These are phyloP conservation scores for Phytophthora palmivora DNA, from an alignment of 352 stramenopile species.

Conservation along the genomic window DNA sequence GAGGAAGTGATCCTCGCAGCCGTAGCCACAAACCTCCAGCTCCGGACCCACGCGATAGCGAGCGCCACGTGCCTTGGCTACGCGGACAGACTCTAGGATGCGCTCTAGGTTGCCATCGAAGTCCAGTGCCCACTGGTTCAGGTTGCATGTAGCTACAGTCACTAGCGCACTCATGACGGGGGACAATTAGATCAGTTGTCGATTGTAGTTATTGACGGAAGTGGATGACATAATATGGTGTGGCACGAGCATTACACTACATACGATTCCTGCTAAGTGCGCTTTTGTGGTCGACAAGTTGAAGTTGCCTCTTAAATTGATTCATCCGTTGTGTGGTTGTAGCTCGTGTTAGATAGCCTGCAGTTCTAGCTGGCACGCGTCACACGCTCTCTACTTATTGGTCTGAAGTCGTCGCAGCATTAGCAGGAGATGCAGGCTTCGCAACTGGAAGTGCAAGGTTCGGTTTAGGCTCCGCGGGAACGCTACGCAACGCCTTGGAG, in stretches of 20 bases:
- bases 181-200: background rate
- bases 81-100: slow-evolving; percentile 90
- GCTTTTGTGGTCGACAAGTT: slow-evolving; percentile 30
- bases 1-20: slow-evolving; percentile 99
- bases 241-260: background rate
- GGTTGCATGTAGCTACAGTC: slow-evolving; percentile 97
- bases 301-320: slow-evolving; percentile 12
- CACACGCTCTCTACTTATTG: slow-evolving; percentile 6
- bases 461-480: slow-evolving; percentile 1
- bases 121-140: slow-evolving; percentile 99
- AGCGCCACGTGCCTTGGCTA: slow-evolving; percentile 87
- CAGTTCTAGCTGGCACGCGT: slow-evolving; percentile 11
- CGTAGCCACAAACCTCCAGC: slow-evolving; percentile 98
- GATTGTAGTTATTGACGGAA: slow-evolving; percentile 8
- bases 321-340: slow-evolving; percentile 1
- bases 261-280: background rate
- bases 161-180: slow-evolving; percentile 84
- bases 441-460: background rate
- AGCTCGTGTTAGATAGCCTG: background rate
- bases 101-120: slow-evolving; percentile 98
- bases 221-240: slow-evolving; percentile 9
- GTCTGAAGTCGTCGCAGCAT: background rate
- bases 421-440: background rate
- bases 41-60: slow-evolving; percentile 96
- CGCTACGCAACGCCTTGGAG: background rate